A percentile compares a stretch with the other conserved stretches of the same genome.
phyloP scores from a whole-genome alignment of 345 rosid genomes.

The Eucalyptus fibrosa region DNA sequence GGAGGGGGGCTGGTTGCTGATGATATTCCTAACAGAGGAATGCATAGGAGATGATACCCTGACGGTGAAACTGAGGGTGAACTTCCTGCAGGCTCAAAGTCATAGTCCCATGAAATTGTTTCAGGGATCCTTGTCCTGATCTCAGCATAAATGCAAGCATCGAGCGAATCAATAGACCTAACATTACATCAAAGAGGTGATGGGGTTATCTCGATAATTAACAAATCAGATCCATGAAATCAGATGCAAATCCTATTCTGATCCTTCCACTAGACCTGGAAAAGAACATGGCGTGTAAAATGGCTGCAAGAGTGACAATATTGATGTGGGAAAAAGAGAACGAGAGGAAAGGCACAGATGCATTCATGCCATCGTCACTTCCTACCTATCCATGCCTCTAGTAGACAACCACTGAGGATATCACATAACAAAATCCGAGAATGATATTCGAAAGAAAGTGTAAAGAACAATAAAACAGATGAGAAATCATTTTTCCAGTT shows the following conservation, averaged over 20 bases:
- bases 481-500: neutral
- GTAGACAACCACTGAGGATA: neutral
- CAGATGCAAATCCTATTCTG: neutral
- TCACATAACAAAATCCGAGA: neutral
- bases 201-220: neutral
- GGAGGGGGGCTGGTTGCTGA: neutral
- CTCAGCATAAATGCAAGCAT: slow-evolving; percentile 83
- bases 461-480: neutral
- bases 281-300: neutral
- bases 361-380: neutral
- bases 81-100: slow-evolving; percentile 78
- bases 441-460: neutral
- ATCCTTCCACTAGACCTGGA: neutral
- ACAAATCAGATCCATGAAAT: neutral
- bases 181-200: neutral
- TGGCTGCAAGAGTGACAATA: neutral
- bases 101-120: slow-evolving; percentile 71
- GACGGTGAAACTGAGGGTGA: slow-evolving; percentile 66
- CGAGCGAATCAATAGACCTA: slow-evolving; percentile 65
- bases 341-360: neutral
- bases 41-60: slow-evolving; percentile 23
- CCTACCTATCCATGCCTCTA: neutral
- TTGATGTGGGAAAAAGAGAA: neutral
- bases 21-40: neutral
- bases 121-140: slow-evolving; percentile 79